Base-by-base conservation (phyloP, 163 green algal genomes). In the Chlorella variabilis region DNA sequence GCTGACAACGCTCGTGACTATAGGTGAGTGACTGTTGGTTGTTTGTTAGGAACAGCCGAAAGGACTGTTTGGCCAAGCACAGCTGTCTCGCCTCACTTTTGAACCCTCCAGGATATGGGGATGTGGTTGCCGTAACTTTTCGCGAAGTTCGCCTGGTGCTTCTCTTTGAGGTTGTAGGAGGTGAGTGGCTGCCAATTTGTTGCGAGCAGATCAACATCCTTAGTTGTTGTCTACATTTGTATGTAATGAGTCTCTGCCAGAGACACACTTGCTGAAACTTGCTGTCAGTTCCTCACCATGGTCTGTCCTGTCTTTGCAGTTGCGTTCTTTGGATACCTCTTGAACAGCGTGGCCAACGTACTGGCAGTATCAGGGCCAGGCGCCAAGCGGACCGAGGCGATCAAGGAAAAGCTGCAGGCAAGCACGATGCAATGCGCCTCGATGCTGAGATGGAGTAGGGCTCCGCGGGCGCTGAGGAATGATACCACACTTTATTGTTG, bases 281-380 rank as follows among this genome's bases (percentile, higher is more conserved):
- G 56, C 56, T 11, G 25, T 31, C 56, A 34, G 21, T 15, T 15
- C 56, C n/a, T n/a, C n/a, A n/a, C n/a, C n/a, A n/a, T n/a, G 7
- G 5, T 3, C 8, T 6, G 25, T 39, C 41, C 67, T 41, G 8
- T 27, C n/a, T n/a, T 49, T 62, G 63, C 38, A 41, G 82, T 86
- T 0, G 75, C 49, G 4, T 86, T 73, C 82, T 86, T 86, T 69
- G 82, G 82, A 9, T 86, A 67, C 73, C 31, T 82, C n/a, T 27
- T 86, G n/a, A 81, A 65, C 73, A 9, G 49, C 3, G 63, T 71
- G 17, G 63, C 36, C 18, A 33, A 27, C 9, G 34, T 71, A 7
- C 36, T 71, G 34, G 63, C 63, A 31, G 63, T 33, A 17, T 31
- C 63, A 11, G 63, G 63, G 33, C 63, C 38, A 21, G 4, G 34